Conservation (phyloP, 192 early-diverging fungal genomes). For the Spizellomyces sp. region DNA sequence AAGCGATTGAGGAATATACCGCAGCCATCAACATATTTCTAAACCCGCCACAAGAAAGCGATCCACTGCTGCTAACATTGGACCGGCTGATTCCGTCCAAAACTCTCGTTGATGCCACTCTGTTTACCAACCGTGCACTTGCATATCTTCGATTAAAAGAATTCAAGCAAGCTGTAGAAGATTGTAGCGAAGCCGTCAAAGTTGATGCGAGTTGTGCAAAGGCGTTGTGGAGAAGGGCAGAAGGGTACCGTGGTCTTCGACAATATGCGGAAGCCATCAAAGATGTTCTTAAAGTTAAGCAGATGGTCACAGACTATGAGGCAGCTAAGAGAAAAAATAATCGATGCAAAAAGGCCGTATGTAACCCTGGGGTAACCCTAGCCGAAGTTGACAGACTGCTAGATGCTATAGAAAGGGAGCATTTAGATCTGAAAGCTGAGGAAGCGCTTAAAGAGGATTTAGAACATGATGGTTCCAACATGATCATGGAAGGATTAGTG, state of each 20-base stretch:
- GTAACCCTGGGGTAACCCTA: slow-evolving; percentile 11
- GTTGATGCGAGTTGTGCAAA: slow-evolving; percentile 58
- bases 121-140: slow-evolving; percentile 80
- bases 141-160: slow-evolving; percentile 68
- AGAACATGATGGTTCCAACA: not conserved
- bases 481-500: slow-evolving; percentile 9
- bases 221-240: slow-evolving; percentile 30
- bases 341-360: not conserved
- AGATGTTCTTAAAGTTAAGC: slow-evolving; percentile 8
- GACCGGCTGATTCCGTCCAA: slow-evolving; percentile 1
- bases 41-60: not conserved
- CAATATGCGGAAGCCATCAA: slow-evolving; percentile 19
- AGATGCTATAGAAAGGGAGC: slow-evolving; percentile 3
- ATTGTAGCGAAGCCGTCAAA: slow-evolving; percentile 67
- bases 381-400: slow-evolving; percentile 7
- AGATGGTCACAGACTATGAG: not conserved
- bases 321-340: not conserved
- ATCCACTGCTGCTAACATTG: not conserved
- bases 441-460: slow-evolving; percentile 9
- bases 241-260: slow-evolving; percentile 15
- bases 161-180: slow-evolving; percentile 57
- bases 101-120: not conserved
- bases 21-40: slow-evolving; percentile 30
- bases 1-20: slow-evolving; percentile 39
- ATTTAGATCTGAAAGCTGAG: not conserved